Evolutionary conservation across 306 rosid genomes (phyloP), one percentile per base, ranked within the genome.

Genomic region (Rosa lucieae): DNA sequence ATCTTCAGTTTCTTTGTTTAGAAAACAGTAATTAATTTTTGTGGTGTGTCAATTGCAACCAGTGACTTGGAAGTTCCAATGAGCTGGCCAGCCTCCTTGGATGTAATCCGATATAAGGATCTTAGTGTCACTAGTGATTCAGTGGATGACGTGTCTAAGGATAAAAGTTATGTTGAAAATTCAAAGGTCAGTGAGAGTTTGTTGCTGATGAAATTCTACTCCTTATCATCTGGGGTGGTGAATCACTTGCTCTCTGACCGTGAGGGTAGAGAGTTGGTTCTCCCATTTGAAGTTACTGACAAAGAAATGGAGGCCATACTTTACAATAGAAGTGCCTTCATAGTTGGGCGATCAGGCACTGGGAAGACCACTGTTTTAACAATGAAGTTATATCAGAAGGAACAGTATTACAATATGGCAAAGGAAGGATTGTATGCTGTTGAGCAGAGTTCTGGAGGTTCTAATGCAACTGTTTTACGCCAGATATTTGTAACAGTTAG

Each of bases 291-390:
- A 78, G 93, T 89, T 23, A 87, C 90, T 0, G 96, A 90, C 11
- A 77, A 90, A 84, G 89, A 92, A 77, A 79, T 17, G 21, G 91
- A 90, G 56, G 88, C 86, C 56, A 87, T 90, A 3, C 86, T 89
- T 81, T 89, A 79, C 62, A 67, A 79, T 6, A 79, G 47, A 82
- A 92, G 97, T 70, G 79, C 87, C 47, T 90, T 92, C 77, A 80
- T 90, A 35, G 81, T 89, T 37, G 97, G 97, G 32, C 91, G 95
- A 10, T 92, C 95, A 35, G 97, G 97, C 39, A 90, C 97, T 1
- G 97, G 97, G 9, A 92, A 92, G 85, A 92, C 95, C 5, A 90
- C 95, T 47, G 88, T 92, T 49, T 62, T 92, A 84, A 86, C 95
- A 1, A 86, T 82, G 92, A 92, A 92, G 80, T 80, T 92, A 56